A percentile compares a stretch with the other conserved stretches of the same genome.
Conservation (phyloP, 2,329 filamentous ascomycete species). For the Periconia digitata region DNA sequence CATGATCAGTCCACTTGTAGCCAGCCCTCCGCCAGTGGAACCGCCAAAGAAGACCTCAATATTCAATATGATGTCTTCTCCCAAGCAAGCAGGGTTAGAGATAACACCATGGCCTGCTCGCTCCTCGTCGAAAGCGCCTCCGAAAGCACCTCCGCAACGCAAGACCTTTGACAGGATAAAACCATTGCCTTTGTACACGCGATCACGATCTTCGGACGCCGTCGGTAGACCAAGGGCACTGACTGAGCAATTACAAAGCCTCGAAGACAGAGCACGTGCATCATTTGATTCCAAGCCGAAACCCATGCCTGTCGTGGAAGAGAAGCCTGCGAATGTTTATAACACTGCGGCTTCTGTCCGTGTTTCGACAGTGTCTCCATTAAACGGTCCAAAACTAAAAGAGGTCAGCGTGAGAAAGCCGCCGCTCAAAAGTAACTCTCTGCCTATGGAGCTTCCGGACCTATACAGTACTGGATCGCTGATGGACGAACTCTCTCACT, state of each 20-base stretch:
- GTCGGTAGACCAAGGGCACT: slow-evolving; percentile 5
- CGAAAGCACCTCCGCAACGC: background rate
- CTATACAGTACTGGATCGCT: slow-evolving; percentile 23
- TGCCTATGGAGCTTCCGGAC: slow-evolving; percentile 21
- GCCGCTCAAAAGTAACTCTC: slow-evolving; percentile 15
- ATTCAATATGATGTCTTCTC: background rate
- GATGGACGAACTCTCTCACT: slow-evolving; percentile 24
- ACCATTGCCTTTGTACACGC: background rate
- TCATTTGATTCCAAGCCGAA: slow-evolving; percentile 9
- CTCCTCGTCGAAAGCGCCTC: background rate
- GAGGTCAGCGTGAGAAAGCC: slow-evolving; percentile 18
- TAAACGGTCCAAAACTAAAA: slow-evolving; percentile 20
- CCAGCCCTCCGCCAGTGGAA: background rate
- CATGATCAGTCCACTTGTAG: background rate
- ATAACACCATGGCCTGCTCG: background rate
- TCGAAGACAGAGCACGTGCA: slow-evolving; percentile 3
- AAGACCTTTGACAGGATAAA: slow-evolving; percentile 8
- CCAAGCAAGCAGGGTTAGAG: background rate
- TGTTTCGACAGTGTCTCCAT: slow-evolving; percentile 9
- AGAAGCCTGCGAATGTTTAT: slow-evolving; percentile 18
- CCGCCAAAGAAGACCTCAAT: background rate
- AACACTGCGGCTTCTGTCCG: slow-evolving; percentile 19
- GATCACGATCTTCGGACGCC: background rate
- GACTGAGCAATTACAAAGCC: slow-evolving; percentile 6
- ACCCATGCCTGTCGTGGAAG: slow-evolving; percentile 11